phyloP scores from a whole-genome alignment of 495 filamentous ascomycete genomes.

The Penicillium antarcticum region DNA sequence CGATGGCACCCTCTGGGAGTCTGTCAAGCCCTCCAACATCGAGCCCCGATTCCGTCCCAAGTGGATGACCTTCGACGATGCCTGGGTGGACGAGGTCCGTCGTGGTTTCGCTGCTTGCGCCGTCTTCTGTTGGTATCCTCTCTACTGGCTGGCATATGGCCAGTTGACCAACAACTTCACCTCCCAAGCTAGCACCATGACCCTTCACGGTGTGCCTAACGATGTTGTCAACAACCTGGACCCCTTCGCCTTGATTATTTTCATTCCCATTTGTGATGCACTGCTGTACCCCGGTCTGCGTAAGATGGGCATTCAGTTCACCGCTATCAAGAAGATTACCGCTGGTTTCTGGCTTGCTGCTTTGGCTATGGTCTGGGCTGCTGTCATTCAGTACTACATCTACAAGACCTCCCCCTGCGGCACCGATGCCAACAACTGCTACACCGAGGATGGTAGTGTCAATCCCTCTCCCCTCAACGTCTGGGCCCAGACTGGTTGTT shows the following conservation, averaged over 20 bases:
- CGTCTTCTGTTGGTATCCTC: constrained; percentile 62
- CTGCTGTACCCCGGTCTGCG: constrained; percentile 63
- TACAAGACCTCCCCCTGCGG: constrained; percentile 57
- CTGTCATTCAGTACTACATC: constrained; percentile 65
- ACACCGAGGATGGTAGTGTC: constrained; percentile 6
- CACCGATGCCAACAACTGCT: constrained; percentile 43
- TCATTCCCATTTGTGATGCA: constrained; percentile 65
- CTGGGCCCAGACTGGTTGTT: constrained; percentile 56
- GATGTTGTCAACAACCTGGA: constrained; percentile 72
- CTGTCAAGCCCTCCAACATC: constrained; percentile 61
- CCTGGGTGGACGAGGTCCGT: constrained; percentile 67
- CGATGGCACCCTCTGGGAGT: constrained; percentile 59
- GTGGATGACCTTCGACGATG: constrained; percentile 75
- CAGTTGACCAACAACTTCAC: constrained; percentile 63
- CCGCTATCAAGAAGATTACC: constrained; percentile 65
- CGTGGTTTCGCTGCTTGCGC: constrained; percentile 67
- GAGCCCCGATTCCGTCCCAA: constrained; percentile 36
- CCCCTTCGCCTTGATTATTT: constrained; percentile 64
- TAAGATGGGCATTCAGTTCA: constrained; percentile 55
- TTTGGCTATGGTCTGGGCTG: constrained; percentile 55
- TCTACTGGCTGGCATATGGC: constrained; percentile 62
- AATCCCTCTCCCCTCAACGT: constrained; percentile 45
- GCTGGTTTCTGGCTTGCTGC: constrained; percentile 61
- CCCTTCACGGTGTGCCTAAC: constrained; percentile 55
- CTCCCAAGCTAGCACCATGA: constrained; percentile 49